phyloP scores from a whole-genome alignment of 352 stramenopile species.

The Phytophthora sp. region DNA sequence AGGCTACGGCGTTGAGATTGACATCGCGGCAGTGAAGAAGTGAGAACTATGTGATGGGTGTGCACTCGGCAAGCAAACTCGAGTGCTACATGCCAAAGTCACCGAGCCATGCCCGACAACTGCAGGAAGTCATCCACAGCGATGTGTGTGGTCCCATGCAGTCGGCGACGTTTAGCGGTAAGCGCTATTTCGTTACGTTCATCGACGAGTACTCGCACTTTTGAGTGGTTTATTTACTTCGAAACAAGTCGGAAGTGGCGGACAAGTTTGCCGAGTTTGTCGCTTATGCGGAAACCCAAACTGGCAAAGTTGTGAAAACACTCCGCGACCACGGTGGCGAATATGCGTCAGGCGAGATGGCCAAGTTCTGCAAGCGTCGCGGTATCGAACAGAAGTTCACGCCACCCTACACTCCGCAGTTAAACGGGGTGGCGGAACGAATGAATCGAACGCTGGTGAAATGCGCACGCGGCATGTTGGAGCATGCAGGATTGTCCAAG shows the following conservation, averaged over 20 bases:
- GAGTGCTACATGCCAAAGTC: neutral
- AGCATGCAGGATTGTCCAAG: neutral
- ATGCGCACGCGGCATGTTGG: slow-evolving; percentile 1
- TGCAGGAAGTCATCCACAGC: slow-evolving; percentile 1
- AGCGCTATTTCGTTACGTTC: slow-evolving; percentile 3
- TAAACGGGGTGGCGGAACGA: slow-evolving; percentile 24
- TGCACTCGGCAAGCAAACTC: too few species aligned
- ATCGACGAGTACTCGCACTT: slow-evolving; percentile 19
- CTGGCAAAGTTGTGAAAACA: slow-evolving; percentile 7
- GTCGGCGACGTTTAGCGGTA: slow-evolving; percentile 3
- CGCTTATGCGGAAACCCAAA: slow-evolving; percentile 24
- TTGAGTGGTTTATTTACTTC: slow-evolving; percentile 14
- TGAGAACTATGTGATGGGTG: too few species aligned
- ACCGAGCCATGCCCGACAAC: neutral
- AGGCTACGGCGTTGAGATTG: slow-evolving; percentile 8
- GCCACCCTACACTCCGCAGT: slow-evolving; percentile 19
- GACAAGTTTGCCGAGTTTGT: slow-evolving; percentile 29
- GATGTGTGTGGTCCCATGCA: slow-evolving; percentile 16
- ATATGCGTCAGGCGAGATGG: slow-evolving; percentile 10
- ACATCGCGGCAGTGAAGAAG: slow-evolving; percentile 3
- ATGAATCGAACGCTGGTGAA: slow-evolving; percentile 15
- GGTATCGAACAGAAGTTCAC: slow-evolving; percentile 29
- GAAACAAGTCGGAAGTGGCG: slow-evolving; percentile 24
- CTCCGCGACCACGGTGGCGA: slow-evolving; percentile 23
- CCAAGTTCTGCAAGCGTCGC: slow-evolving; percentile 7